Evolutionary conservation across 192 early-diverging fungal species (phyloP), one percentile per base, ranked within the genome.

Genomic region (Umbelopsis sp.): DNA sequence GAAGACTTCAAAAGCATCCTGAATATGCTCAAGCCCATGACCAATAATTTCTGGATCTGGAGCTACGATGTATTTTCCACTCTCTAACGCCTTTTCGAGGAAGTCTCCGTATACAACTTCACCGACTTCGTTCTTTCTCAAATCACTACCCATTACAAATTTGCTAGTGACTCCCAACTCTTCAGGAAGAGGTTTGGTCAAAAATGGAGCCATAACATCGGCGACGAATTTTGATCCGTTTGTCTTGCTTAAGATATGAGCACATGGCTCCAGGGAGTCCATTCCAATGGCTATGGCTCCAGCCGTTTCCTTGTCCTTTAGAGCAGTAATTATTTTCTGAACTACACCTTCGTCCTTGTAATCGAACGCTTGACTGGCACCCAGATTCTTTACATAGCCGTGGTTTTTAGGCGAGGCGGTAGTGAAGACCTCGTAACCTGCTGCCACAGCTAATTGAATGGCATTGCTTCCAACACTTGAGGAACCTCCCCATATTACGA

Each of bases 131-230:
- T 65, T 33, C 0, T 65, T 46, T 46, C 33, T 65, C 18, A 65
- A 27, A 22, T 65, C 30, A 65, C 27, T 22, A 9, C 64, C 33
- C 15, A 18, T 35, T 1, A 65, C 44, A 37, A 37, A 65, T 10
- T 65, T 65, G 35, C 35, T 65, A 3, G 16, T 65, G 4, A 65
- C 64, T 6, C 64, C 64, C 8, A 65, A 65, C 8, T 65, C 64
- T 46, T 6, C 33, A 12, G 51, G 51, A 6, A 52, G n/a, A 0
- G 51, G 51, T 0, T 4, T 52, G 30, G 64, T 20, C 16, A 27
- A 9, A 11, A 6, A 4, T 6, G 37, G 37, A 4, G 33, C 20
- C 44, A 65, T 65, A 22, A 65, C 35, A 16, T 37, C 44, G 44
- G 64, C 33, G 10, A 65, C 44, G 64, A 65, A 65, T 65, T 65